Percentiles rank a stretch among this genome's conserved stretches.
Conservation (phyloP, 257 asterid species). For the Linderniella brevidens region DNA sequence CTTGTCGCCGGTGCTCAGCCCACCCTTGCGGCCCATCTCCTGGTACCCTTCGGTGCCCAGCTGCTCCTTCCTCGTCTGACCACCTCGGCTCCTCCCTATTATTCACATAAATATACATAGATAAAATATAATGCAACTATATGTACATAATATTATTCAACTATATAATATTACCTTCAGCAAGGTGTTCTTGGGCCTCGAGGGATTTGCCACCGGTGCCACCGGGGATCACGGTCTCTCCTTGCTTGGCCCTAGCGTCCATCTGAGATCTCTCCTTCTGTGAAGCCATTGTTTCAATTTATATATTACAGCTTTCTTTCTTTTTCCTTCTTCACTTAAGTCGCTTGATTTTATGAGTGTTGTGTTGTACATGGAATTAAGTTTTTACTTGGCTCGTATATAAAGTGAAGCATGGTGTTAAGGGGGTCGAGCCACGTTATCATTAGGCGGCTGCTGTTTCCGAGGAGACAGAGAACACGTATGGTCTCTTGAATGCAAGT, state of each 20-base stretch:
- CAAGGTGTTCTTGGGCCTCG: slow-evolving; percentile 54
- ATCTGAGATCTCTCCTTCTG: slow-evolving; percentile 24
- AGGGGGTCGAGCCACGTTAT: too few relatives aligned
- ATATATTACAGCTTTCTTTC: too few relatives aligned
- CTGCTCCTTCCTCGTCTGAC: slow-evolving; percentile 40
- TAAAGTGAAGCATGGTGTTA: too few relatives aligned
- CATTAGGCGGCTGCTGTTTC: too few relatives aligned
- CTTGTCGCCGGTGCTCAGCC: slow-evolving; percentile 30
- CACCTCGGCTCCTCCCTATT: slow-evolving; percentile 49
- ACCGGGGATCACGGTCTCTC: slow-evolving; percentile 49
- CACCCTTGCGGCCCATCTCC: slow-evolving; percentile 48
- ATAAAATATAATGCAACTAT: background rate
- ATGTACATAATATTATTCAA: background rate
- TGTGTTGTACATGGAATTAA: too few relatives aligned
- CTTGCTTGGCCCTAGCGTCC: slow-evolving; percentile 31
- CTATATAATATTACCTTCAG: slow-evolving; percentile 27
- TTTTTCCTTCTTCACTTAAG: too few relatives aligned
- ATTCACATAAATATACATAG: background rate
- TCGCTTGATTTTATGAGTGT: too few relatives aligned
- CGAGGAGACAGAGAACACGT: too few relatives aligned
- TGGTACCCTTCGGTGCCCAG: slow-evolving; percentile 44
- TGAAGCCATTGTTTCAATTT: slow-evolving; percentile 32
- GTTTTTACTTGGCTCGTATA: too few relatives aligned
- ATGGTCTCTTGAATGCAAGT: too few relatives aligned
- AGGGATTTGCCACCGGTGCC: slow-evolving; percentile 53